These are phyloP conservation scores for Stereocaulon alpinum DNA, from an alignment of 495 filamentous ascomycete species.

Conservation along the genomic window DNA sequence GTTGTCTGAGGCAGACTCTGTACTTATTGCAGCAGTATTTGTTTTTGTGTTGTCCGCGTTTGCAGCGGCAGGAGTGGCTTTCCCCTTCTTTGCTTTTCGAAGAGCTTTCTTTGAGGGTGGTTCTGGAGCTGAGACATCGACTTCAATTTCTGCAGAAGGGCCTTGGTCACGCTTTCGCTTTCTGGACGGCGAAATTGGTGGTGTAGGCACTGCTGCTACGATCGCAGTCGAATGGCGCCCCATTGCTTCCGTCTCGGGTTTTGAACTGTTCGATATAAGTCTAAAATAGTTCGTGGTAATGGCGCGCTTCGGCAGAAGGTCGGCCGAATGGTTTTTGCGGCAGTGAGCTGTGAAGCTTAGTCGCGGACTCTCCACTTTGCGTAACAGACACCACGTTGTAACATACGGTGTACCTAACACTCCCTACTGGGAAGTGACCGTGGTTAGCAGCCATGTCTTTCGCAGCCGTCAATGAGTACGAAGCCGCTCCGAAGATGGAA, in stretches of 20 bases:
- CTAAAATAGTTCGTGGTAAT: neutral
- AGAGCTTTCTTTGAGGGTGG: constrained; percentile 87
- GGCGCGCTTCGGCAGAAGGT: neutral
- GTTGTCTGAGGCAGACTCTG: constrained; percentile 26
- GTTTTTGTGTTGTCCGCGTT: constrained; percentile 26
- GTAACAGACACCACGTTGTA: no score
- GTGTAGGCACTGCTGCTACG: neutral
- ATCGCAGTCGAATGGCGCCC: constrained; percentile 7
- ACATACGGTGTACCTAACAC: no score
- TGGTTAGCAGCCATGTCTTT: neutral
- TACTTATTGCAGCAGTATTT: constrained; percentile 21
- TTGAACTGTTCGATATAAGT: neutral
- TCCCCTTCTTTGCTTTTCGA: constrained; percentile 70
- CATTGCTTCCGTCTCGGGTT: neutral
- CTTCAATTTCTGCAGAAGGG: constrained; percentile 56
- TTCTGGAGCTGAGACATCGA: constrained; percentile 78
- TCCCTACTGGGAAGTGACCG: neutral
- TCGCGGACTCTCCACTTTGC: no score
- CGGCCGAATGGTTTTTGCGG: neutral
- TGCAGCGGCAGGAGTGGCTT: constrained; percentile 30
- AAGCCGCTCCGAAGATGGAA: neutral
- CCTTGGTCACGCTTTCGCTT: constrained; percentile 57
- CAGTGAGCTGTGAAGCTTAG: no score
- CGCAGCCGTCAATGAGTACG: constrained; percentile 9
- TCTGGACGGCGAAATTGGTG: constrained; percentile 37